Percentiles rank a stretch among this genome's conserved stretches.
Evolutionary conservation across 2,329 filamentous ascomycete species (phyloP).

Genomic region (Thyridium curvatum): DNA sequence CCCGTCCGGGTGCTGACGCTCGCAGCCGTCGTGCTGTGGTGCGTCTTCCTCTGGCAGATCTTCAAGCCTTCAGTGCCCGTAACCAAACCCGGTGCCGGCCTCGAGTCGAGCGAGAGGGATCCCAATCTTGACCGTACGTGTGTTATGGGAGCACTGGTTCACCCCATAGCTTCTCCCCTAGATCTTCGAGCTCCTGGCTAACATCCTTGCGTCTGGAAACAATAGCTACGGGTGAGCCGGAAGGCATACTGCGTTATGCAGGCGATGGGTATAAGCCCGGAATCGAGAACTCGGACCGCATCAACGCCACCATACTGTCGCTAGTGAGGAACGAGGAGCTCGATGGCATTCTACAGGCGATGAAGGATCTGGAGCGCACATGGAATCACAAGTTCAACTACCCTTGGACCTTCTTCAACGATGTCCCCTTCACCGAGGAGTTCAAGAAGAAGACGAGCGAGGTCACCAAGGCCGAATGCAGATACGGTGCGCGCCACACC

Average conservation of each 20-base stretch:
- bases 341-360: slow-evolving; percentile 75
- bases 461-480: slow-evolving; percentile 80
- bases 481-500: slow-evolving; percentile 63
- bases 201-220: neutral
- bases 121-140: slow-evolving; percentile 79
- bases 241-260: slow-evolving; percentile 66
- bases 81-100: slow-evolving; percentile 29
- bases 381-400: slow-evolving; percentile 99
- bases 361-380: slow-evolving; percentile 85
- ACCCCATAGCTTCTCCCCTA: neutral
- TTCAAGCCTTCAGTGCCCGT: slow-evolving; percentile 48
- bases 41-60: slow-evolving; percentile 74
- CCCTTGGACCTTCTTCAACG: slow-evolving; percentile 99
- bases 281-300: slow-evolving; percentile 70
- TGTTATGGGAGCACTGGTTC: neutral
- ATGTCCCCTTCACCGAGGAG: slow-evolving; percentile 85
- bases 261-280: slow-evolving; percentile 73
- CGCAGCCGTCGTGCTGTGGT: slow-evolving; percentile 64
- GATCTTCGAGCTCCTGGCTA: slow-evolving; percentile 9
- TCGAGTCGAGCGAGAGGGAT: slow-evolving; percentile 55
- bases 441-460: slow-evolving; percentile 80
- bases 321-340: slow-evolving; percentile 92
- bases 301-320: slow-evolving; percentile 87
- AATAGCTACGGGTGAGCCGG: slow-evolving; percentile 75
- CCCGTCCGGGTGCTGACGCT: slow-evolving; percentile 75